Evolutionary conservation across 2,329 filamentous ascomycete genomes (phyloP).

Genomic region (Rugonectria rugulosa): DNA sequence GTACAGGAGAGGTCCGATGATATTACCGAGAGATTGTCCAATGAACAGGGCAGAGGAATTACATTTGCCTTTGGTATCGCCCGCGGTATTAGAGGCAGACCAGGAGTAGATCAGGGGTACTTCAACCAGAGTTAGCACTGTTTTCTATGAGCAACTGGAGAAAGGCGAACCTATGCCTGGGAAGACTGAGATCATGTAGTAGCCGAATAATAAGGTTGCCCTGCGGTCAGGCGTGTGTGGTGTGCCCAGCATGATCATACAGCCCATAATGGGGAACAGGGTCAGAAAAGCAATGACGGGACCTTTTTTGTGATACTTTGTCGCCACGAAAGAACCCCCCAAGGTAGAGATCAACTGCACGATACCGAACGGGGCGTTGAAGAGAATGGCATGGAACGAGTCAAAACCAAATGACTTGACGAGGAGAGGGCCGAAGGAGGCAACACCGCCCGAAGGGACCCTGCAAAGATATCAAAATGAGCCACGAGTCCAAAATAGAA

Average conservation of each 20-base stretch:
- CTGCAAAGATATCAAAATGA: conserved; percentile 12
- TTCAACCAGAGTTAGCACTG: background rate
- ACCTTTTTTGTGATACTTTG: conserved; percentile 61
- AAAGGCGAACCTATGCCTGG: conserved; percentile 48
- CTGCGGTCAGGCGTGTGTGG: conserved; percentile 53
- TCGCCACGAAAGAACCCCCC: conserved; percentile 63
- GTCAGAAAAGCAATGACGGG: conserved; percentile 62
- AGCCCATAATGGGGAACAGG: conserved; percentile 64
- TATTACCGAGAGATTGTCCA: conserved; percentile 68
- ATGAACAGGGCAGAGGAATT: conserved; percentile 68
- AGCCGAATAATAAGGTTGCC: conserved; percentile 61
- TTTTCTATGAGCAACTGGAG: background rate
- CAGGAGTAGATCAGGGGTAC: conserved; percentile 65
- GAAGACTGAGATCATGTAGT: conserved; percentile 67
- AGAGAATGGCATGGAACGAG: conserved; percentile 63
- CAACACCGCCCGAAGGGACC: conserved; percentile 64
- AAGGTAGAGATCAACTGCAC: conserved; percentile 68
- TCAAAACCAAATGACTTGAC: conserved; percentile 65
- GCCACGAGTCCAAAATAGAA: background rate
- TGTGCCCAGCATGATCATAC: conserved; percentile 60
- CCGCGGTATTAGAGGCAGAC: conserved; percentile 66
- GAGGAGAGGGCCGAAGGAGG: conserved; percentile 66
- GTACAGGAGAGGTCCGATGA: conserved; percentile 56
- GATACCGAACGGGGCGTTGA: conserved; percentile 67
- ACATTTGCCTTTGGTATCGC: conserved; percentile 72